Base-by-base conservation (phyloP, 2,329 filamentous ascomycete genomes). In the Sporothrix euskadiensis region DNA sequence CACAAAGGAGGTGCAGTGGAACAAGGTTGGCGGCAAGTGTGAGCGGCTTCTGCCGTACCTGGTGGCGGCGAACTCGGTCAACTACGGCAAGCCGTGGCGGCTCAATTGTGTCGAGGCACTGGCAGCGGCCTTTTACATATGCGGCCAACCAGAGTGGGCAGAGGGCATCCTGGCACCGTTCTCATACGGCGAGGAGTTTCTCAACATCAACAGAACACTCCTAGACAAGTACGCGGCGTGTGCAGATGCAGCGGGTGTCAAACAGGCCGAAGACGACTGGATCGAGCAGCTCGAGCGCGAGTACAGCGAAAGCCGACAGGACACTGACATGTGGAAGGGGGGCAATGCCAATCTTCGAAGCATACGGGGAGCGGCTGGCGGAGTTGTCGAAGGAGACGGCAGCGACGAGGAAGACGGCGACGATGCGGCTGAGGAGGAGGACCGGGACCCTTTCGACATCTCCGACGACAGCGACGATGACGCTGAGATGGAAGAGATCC, bases 101-200 rank as follows among this genome's bases (percentile, higher is more conserved):
- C 82, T 99, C 75, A 99, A 99, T 82, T 99, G 96, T 78, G 96
- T 94, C 41, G 96, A 99, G 84, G 96, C 96, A 4, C 85, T 99
- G 65, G 96, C 94, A 0, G 95, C 96, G 3, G 93, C 93, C 30
- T 99, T 97, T 80, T 93, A 88, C 79, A 99, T 99, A 76, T 98
- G 95, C 78, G 94, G 96, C 4, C 93, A 96, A 79, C 81, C 88
- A 7, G 95, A 98, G 69, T 99, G 96, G 96, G 95, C 96, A 0
- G 89, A 92, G 79, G 88, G 93, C 75, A 89, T 97, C 0, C 83
- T 99, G 39, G 88, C 89, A 76, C 92, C 93, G 1, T 99, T 99
- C 79, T 91, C 91, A 2, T 99, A 99, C 79, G 96, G 96, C 0
- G 84, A 90, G 73, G 90, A 93, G 0, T 99, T 99, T 79, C 82